Evolutionary conservation across 1,284 basidiomycete genomes (phyloP), one percentile per base, ranked within the genome.

Genomic region (Apiotrichum akiyoshidainum): DNA sequence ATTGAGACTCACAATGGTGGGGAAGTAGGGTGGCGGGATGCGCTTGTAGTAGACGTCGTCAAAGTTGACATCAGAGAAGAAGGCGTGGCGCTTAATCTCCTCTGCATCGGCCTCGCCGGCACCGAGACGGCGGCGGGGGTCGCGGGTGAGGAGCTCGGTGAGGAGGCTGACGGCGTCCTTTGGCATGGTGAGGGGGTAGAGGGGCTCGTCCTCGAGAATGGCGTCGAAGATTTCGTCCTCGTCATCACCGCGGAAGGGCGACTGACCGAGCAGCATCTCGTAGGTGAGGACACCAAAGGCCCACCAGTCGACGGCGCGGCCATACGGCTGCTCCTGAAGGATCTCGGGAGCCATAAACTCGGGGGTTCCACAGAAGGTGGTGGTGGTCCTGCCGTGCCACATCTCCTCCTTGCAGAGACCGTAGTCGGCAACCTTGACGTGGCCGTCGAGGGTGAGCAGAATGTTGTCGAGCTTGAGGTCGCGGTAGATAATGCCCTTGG

Each of bases 281-380:
- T 99, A 99, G 48, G 92, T 97, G 68, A 99, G 80, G 10, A 99
- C 95, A 65, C 96, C 96, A 74, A 99, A 99, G 10, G 96, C 96
- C 96, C 96, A 99, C 96, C 96, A 99, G 73, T 99, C 96, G 52
- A 99, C 96, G 7, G 96, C 96, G 46, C 93, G 89, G 13, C 93
- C 93, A 72, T 99, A 99, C 56, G 93, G 88, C 80, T 99, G 95
- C 79, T 99, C 96, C 34, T 99, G 83, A 56, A 99, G 83, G 74
- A 99, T 99, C 90, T 99, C 96, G 8, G 96, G 96, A 40, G 96
- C 96, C 96, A 99, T 99, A 77, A 99, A 99, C 76, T 99, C 96
- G 0, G 96, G 96, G 42, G 96, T 99, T 57, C 96, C 96, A 80
- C 96, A 99, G 80, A 99, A 99, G 1, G 96, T 99, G 73, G 89